Percentiles rank a stretch among this genome's conserved stretches.
Evolutionary conservation across 1,284 basidiomycete species (phyloP).

Genomic region (Tilletiaria anomala): DNA sequence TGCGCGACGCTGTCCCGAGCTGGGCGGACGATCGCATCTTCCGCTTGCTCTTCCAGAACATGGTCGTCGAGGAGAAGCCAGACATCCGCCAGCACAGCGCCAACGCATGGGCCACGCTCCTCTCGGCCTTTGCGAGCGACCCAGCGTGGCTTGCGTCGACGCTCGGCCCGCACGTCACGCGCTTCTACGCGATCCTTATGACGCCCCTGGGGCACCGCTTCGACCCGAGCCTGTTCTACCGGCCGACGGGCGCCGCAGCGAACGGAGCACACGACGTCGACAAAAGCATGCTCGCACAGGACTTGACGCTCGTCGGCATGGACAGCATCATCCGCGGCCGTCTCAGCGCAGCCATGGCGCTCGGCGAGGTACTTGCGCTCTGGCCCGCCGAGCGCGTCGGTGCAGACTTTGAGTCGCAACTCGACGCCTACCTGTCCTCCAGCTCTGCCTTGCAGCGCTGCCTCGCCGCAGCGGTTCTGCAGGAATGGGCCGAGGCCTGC

Average conservation of each 20-base stretch:
- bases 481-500: conserved; percentile 73
- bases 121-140: conserved; percentile 18
- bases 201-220: conserved; percentile 69
- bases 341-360: conserved; percentile 61
- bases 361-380: conserved; percentile 57
- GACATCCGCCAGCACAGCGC: conserved; percentile 71
- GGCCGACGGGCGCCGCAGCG: conserved; percentile 31
- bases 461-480: conserved; percentile 64
- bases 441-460: conserved; percentile 82
- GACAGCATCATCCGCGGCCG: conserved; percentile 72
- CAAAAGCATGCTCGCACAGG: conserved; percentile 85
- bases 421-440: conserved; percentile 67
- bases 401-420: conserved; percentile 43
- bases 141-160: not conserved
- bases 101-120: conserved; percentile 64
- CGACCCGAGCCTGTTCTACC: conserved; percentile 55
- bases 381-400: conserved; percentile 47
- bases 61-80: conserved; percentile 75
- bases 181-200: conserved; percentile 59
- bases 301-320: conserved; percentile 64
- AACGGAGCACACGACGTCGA: conserved; percentile 63
- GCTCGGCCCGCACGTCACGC: conserved; percentile 34
- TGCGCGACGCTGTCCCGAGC: conserved; percentile 42
- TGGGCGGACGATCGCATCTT: conserved; percentile 72
- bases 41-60: conserved; percentile 80